Evolutionary conservation across 2,329 filamentous ascomycete species (phyloP), one percentile per base, ranked within the genome.

Genomic region (Fusarium nygamai): DNA sequence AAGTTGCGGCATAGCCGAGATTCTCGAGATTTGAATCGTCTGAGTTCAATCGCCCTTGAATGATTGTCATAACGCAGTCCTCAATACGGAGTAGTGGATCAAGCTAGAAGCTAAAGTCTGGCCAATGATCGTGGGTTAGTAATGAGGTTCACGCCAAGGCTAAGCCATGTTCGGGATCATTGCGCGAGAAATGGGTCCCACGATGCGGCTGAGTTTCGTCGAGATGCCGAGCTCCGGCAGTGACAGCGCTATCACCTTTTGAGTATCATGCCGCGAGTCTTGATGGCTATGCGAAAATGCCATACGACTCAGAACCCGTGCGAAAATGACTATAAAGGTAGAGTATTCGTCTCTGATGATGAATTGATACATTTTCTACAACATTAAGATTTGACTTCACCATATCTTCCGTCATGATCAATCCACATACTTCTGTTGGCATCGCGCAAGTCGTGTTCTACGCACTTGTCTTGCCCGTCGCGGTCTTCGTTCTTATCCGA

Each of bases 261-360:
- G 16, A 2, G 58, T 24, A 61, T 61, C 34, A 61, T 53, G 3
- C 17, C 24, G 58, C 58, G 58, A 61, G 24, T 22, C 14, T 53
- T 17, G 27, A 39, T 53, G 44, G 44, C 58, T 53, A 36, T 34
- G 22, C 43, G 56, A 27, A 48, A 48, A 57, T 57, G 16, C 24
- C 20, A 12, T 19, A 10, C 17, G 14, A 11, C 11, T 29, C 8
- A 19, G 11, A 29, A 19, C 34, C 51, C 14, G 8, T 41, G 8
- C 10, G 17, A 6, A 5, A 44, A 9, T 7, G 22, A 24, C 27
- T 57, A 57, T 44, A 44, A 57, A 36, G 16, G n/a, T 2, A 51
- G 22, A 34, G 0, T 24, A 0, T 0, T 20, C 5, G 3, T 47
- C 44, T 29, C 44, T 4, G 20, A 1, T 20, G 17, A 46, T 27